Percentiles rank a stretch among this genome's conserved stretches.
Conservation (phyloP, 2,329 filamentous ascomycete genomes). For the Aspergillus fijiensis region DNA sequence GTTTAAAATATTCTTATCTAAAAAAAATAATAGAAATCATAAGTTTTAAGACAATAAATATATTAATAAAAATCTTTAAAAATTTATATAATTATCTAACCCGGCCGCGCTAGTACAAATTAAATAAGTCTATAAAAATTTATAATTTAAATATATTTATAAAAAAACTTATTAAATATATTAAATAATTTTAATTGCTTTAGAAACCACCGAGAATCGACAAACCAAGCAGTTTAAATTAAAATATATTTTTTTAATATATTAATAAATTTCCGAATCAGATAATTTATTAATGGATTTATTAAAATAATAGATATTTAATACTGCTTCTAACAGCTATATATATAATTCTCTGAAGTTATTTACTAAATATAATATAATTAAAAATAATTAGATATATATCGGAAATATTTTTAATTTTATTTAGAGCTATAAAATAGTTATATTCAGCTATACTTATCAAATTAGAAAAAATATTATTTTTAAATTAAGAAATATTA, state of each 20-base stretch:
- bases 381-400: too few relatives aligned
- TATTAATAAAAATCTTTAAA: too few relatives aligned
- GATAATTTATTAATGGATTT: background rate
- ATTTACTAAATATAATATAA: too few relatives aligned
- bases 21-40: background rate
- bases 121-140: background rate
- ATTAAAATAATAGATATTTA: too few relatives aligned
- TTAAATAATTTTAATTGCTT: background rate
- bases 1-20: background rate
- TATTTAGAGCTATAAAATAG: too few relatives aligned
- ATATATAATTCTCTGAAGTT: too few relatives aligned
- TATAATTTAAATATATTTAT: background rate
- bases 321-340: too few relatives aligned
- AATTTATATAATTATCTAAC: background rate
- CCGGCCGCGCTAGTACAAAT: background rate
- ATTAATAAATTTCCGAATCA: background rate
- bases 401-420: too few relatives aligned
- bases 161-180: background rate
- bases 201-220: background rate
- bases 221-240: background rate
- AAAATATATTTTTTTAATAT: background rate
- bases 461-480: too few relatives aligned
- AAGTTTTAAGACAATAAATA: background rate
- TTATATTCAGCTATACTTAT: too few relatives aligned
- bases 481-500: too few relatives aligned